phyloP scores from a whole-genome alignment of 2,329 filamentous ascomycete species.

The Rutstroemia sp. region DNA sequence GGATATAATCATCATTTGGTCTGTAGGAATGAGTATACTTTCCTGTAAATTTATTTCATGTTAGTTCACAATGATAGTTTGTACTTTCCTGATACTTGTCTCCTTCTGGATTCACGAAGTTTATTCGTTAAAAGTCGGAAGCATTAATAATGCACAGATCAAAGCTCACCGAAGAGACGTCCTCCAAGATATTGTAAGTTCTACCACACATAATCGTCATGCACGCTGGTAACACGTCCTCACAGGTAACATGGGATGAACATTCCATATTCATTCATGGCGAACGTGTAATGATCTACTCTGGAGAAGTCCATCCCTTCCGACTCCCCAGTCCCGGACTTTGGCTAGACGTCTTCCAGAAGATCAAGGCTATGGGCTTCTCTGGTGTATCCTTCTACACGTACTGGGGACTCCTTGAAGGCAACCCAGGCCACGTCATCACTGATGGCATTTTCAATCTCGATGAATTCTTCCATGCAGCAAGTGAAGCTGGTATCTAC shows the following conservation, averaged over 20 bases:
- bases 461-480: slow-evolving; percentile 70
- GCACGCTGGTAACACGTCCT: background rate
- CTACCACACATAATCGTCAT: background rate
- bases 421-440: slow-evolving; percentile 59
- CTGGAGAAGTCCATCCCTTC: slow-evolving; percentile 59
- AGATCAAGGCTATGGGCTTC: slow-evolving; percentile 74
- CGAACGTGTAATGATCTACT: slow-evolving; percentile 54
- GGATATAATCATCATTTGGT: no score
- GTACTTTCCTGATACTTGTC: no score
- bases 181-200: slow-evolving; percentile 48
- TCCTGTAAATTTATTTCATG: no score
- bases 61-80: no score
- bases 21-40: no score
- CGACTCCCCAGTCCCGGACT: slow-evolving; percentile 52
- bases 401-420: slow-evolving; percentile 72
- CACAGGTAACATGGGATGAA: slow-evolving; percentile 52
- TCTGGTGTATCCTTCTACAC: slow-evolving; percentile 74
- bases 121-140: background rate
- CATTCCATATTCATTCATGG: slow-evolving; percentile 55
- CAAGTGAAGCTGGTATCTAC: slow-evolving; percentile 66
- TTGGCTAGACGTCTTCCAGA: slow-evolving; percentile 71
- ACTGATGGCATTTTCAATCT: slow-evolving; percentile 66
- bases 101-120: no score
- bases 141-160: background rate
- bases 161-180: slow-evolving; percentile 34